Percentiles rank a stretch among this genome's conserved stretches.
Conservation (phyloP, 23 red algal species). For the Agarophyton chilense region DNA sequence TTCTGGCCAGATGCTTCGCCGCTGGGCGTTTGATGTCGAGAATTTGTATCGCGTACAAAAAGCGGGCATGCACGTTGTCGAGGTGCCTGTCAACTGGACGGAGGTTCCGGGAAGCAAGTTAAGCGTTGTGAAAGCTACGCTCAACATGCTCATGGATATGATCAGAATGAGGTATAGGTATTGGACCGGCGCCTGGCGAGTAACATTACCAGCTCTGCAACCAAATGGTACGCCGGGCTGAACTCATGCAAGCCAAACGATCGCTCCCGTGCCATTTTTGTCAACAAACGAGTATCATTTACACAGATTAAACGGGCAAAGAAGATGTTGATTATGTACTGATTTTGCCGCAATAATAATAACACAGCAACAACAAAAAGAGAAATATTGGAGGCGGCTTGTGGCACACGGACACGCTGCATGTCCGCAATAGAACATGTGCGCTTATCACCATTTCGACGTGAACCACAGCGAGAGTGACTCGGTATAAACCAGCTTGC, state of each 20-base stretch:
- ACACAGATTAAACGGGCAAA: slow-evolving; percentile 8
- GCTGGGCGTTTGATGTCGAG: slow-evolving; percentile 99
- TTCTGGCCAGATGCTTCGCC: slow-evolving; percentile 63
- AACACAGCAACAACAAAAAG: slow-evolving; percentile 26
- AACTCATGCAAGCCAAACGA: neutral
- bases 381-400: neutral
- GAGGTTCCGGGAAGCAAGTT: slow-evolving; percentile 96
- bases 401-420: neutral
- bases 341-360: slow-evolving; percentile 7
- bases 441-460: neutral
- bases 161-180: slow-evolving; percentile 82
- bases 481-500: neutral
- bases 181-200: slow-evolving; percentile 74
- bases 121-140: slow-evolving; percentile 70
- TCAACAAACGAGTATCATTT: slow-evolving; percentile 14
- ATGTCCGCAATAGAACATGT: neutral
- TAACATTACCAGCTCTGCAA: slow-evolving; percentile 24
- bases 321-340: neutral
- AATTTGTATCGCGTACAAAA: slow-evolving; percentile 84
- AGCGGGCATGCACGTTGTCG: slow-evolving; percentile 62
- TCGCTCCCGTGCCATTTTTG: neutral
- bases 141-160: slow-evolving; percentile 91
- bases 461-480: neutral
- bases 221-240: neutral
- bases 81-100: slow-evolving; percentile 89